Percentiles rank a stretch among this genome's conserved stretches.
Conservation (phyloP, 2,329 filamentous ascomycete genomes). For the Bipolaris cookei region DNA sequence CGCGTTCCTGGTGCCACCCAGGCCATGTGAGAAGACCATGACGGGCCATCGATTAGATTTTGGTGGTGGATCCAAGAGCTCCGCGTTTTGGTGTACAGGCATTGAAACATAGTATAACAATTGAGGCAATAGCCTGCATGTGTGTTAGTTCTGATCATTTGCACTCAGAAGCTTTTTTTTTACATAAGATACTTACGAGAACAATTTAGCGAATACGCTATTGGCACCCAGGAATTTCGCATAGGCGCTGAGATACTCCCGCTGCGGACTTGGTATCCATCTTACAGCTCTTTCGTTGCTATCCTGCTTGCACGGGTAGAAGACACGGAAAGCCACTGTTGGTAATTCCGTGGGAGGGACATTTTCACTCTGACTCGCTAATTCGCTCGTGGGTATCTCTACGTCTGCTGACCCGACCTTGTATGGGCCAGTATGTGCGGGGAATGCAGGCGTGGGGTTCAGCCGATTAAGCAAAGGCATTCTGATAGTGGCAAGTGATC, state of each 20-base stretch:
- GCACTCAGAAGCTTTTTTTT: background rate
- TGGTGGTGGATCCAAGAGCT: slow-evolving; percentile 59
- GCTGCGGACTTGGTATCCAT: slow-evolving; percentile 81
- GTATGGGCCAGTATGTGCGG: slow-evolving; percentile 77
- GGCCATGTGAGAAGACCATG: slow-evolving; percentile 83
- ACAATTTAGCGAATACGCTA: slow-evolving; percentile 52
- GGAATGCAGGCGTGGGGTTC: slow-evolving; percentile 74
- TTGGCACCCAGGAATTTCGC: slow-evolving; percentile 75
- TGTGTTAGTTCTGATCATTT: background rate
- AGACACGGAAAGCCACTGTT: slow-evolving; percentile 81
- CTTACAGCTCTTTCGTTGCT: slow-evolving; percentile 64
- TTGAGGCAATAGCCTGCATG: slow-evolving; percentile 67
- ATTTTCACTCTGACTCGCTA: slow-evolving; percentile 58
- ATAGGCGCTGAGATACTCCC: slow-evolving; percentile 76
- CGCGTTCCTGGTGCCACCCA: slow-evolving; percentile 80
- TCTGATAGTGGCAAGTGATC: slow-evolving; percentile 19
- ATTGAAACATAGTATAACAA: slow-evolving; percentile 76
- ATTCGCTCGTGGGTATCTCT: slow-evolving; percentile 71
- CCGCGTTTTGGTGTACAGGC: slow-evolving; percentile 74
- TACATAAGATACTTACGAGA: slow-evolving; percentile 42
- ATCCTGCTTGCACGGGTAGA: slow-evolving; percentile 66
- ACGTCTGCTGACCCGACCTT: slow-evolving; percentile 80
- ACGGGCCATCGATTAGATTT: slow-evolving; percentile 72
- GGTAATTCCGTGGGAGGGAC: slow-evolving; percentile 61
- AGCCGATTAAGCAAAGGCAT: slow-evolving; percentile 57